Evolutionary conservation across 495 filamentous ascomycete species (phyloP).

Genomic region (Daldinia vernicosa): DNA sequence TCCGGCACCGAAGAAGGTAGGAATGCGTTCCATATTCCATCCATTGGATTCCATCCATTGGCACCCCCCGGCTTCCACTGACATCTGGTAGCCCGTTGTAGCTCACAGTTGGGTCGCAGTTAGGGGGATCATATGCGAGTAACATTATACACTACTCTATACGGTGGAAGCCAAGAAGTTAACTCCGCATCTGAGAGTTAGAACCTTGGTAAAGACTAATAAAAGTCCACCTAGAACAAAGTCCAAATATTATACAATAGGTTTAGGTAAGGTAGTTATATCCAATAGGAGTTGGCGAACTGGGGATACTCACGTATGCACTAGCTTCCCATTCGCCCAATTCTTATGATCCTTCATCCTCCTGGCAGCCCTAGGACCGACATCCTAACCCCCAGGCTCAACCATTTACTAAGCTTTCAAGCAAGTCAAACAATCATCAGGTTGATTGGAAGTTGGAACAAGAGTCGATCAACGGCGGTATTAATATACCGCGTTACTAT

Average conservation of each 20-base stretch:
- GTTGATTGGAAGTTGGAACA: conserved; percentile 4
- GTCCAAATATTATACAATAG: conserved; percentile 7
- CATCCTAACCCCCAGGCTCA: conserved; percentile 27
- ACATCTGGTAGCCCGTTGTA: not conserved
- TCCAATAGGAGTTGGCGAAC: conserved; percentile 25
- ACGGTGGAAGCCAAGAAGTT: conserved; percentile 17
- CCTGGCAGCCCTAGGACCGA: conserved; percentile 15
- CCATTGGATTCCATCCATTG: too few species aligned
- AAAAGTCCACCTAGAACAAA: not conserved
- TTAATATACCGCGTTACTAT: conserved; percentile 35
- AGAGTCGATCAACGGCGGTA: conserved; percentile 17
- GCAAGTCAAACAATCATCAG: not conserved
- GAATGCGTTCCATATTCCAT: not conserved
- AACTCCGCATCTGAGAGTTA: conserved; percentile 14
- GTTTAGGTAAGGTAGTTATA: conserved; percentile 24
- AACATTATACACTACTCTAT: conserved; percentile 8
- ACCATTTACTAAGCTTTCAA: conserved; percentile 21
- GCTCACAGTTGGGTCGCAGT: not conserved
- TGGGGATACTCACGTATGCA: conserved; percentile 16
- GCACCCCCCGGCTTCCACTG: too few species aligned
- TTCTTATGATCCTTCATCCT: conserved; percentile 34
- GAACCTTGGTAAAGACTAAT: conserved; percentile 5
- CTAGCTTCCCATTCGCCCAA: conserved; percentile 15
- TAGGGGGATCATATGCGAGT: conserved; percentile 14
- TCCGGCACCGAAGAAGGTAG: not conserved